Base-by-base conservation (phyloP, 768 basidiomycete genomes). In the Suillus luteus region DNA sequence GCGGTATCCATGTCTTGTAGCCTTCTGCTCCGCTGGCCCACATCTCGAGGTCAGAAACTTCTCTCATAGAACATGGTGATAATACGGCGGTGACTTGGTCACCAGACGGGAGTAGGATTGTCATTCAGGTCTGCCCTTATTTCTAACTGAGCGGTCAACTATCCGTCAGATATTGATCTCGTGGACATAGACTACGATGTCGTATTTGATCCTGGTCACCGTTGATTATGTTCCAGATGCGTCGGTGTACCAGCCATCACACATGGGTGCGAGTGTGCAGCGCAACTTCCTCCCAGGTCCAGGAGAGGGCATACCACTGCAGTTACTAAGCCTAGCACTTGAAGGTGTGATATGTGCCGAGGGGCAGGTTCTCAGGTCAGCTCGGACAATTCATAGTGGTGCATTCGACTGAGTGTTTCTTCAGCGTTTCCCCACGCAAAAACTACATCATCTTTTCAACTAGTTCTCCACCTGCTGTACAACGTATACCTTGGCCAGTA, bases 261-360 rank as follows among this genome's bases (percentile, higher is more conserved):
- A 85, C 24, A 69, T 82, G 35, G 82, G 78, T 46, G 65, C 63
- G 31, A 75, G 73, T 67, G 81, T 87, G 41, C 86, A 87, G 69
- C 83, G 87, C 35, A 88, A 84, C 70, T 92, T 94, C 72, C 76
- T 91, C 24, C 81, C 90, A 24, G 92, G 93, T 44, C 85, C 93
- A 12, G 92, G 93, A n/a, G 92, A 93, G 76, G 90, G 84, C 6
- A 73, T 87, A 3, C 84, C 86, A 0, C 77, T 94, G 40, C 89
- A 89, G 61, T 82, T 86, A n/a, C 75, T 92, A 43, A 81, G 79
- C 55, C 79, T 94, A 60, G 83, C 86, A 43, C 86, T 95, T 61
- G 92, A 94, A 71, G 93, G 93, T 1, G 91, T 95, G 37, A 83
- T 95, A 63, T 85, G 86, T 12, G 84, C 92, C 11, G 91, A 95